These are phyloP conservation scores for Populus ilicifolia DNA, from an alignment of 345 rosid species.

Conservation along the genomic window DNA sequence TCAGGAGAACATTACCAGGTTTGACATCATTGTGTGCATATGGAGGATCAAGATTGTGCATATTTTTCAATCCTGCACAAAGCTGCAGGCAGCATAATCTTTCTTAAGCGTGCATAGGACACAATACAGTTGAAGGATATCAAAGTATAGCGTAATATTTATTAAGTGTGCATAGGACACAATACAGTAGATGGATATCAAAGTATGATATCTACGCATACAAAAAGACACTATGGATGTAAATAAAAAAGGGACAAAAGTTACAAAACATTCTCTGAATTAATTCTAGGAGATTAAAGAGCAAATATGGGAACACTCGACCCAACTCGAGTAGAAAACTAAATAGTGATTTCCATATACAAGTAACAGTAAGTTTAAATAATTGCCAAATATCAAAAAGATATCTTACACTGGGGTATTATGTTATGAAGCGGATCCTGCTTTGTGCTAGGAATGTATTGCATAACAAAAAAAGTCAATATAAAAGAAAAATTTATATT, in stretches of 20 bases:
- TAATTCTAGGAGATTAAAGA: not conserved
- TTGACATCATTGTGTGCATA: conserved; percentile 99
- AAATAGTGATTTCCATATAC: not conserved
- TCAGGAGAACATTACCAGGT: conserved; percentile 86
- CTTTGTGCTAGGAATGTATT: not conserved
- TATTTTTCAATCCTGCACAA: conserved; percentile 94
- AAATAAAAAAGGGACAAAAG: not conserved
- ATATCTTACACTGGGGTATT: not conserved
- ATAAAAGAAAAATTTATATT: not conserved
- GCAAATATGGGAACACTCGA: not conserved
- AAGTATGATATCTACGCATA: not conserved
- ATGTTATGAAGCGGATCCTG: not conserved
- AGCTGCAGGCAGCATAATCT: conserved; percentile 50
- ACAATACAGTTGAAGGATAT: not conserved
- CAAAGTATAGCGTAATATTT: not conserved
- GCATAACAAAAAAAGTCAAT: not conserved
- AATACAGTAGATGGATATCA: not conserved
- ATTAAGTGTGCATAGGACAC: not conserved
- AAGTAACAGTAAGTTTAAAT: not conserved
- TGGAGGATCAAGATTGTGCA: conserved; percentile 90
- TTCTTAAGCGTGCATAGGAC: not conserved
- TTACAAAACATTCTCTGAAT: not conserved
- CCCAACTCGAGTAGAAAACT: not conserved
- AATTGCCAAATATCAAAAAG: not conserved
- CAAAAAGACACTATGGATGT: not conserved